A percentile compares a stretch with the other conserved stretches of the same genome.
Conservation (phyloP, 1,139 yeast species). For the Geotrichum carabidarum region DNA sequence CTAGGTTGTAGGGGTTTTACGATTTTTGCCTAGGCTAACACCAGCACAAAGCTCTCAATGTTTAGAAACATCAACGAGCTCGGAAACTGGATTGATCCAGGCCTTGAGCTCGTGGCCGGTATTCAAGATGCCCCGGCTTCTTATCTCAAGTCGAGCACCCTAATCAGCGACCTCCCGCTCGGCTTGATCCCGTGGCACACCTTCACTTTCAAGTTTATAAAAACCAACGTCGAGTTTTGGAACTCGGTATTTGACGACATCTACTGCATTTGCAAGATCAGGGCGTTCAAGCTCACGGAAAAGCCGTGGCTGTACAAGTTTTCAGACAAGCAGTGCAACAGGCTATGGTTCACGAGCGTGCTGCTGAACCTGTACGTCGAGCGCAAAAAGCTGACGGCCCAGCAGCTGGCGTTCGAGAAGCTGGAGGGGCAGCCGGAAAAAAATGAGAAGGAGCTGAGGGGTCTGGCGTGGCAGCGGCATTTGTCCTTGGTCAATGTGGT, state of each 20-base stretch:
- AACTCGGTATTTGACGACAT: constrained; percentile 34
- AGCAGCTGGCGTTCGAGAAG: constrained; percentile 5
- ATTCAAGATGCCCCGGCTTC: not conserved
- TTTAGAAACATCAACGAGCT: constrained; percentile 34
- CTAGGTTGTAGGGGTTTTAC: not conserved
- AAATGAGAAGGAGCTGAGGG: not conserved
- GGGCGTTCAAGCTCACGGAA: constrained; percentile 23
- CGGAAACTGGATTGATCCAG: constrained; percentile 33
- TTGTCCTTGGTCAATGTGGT: constrained; percentile 21
- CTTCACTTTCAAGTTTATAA: not conserved
- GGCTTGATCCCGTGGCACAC: not conserved
- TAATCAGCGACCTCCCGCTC: not conserved
- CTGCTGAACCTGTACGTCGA: constrained; percentile 24
- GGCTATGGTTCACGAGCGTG: constrained; percentile 32
- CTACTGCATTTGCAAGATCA: constrained; percentile 31
- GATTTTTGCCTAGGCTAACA: not conserved
- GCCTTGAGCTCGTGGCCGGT: not conserved
- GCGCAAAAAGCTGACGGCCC: constrained; percentile 14
- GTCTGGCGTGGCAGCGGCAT: not conserved
- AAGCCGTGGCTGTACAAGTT: constrained; percentile 14
- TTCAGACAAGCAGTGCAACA: constrained; percentile 30
- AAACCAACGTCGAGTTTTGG: constrained; percentile 28
- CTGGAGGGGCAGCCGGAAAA: constrained; percentile 2
- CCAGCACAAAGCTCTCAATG: constrained; percentile 24
- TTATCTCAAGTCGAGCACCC: not conserved